Evolutionary conservation across 202 grass and related monocot genomes (phyloP).

Genomic region (Zoysia matrella): DNA sequence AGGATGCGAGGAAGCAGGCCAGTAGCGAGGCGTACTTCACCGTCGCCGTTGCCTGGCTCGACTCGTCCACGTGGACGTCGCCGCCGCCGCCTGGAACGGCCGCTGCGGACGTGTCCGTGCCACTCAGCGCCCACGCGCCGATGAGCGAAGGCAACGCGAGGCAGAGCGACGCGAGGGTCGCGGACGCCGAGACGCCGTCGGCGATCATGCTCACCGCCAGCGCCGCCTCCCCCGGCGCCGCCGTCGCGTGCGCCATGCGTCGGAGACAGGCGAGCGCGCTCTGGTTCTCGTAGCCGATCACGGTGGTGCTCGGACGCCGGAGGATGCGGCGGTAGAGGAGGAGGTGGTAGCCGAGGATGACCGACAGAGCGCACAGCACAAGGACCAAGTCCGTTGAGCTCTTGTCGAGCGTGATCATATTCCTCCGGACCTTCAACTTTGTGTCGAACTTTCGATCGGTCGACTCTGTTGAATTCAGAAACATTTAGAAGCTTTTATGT

Average conservation of each 20-base stretch:
- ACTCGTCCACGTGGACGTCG: neutral
- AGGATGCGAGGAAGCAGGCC: conserved; percentile 65
- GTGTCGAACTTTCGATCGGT: neutral
- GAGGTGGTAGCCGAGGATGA: conserved; percentile 63
- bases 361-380: conserved; percentile 48
- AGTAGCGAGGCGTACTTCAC: conserved; percentile 59
- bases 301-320: conserved; percentile 47
- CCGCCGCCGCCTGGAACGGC: conserved; percentile 25
- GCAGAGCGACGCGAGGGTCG: conserved; percentile 68
- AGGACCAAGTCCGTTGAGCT: conserved; percentile 55
- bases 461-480: too few species aligned
- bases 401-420: conserved; percentile 36
- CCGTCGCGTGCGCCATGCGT: conserved; percentile 39
- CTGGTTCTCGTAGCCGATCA: conserved; percentile 68
- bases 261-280: conserved; percentile 62
- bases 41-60: conserved; percentile 30
- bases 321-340: conserved; percentile 55
- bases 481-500: too few species aligned
- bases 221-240: conserved; percentile 43
- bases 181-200: conserved; percentile 61
- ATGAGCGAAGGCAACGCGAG: conserved; percentile 66
- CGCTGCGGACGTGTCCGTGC: conserved; percentile 20
- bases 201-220: conserved; percentile 59
- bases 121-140: conserved; percentile 56
- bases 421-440: neutral